Evolutionary conservation across 176 grass and related monocot species (phyloP), one percentile per base, ranked within the genome.

Genomic region (Pontederia paniculata): DNA sequence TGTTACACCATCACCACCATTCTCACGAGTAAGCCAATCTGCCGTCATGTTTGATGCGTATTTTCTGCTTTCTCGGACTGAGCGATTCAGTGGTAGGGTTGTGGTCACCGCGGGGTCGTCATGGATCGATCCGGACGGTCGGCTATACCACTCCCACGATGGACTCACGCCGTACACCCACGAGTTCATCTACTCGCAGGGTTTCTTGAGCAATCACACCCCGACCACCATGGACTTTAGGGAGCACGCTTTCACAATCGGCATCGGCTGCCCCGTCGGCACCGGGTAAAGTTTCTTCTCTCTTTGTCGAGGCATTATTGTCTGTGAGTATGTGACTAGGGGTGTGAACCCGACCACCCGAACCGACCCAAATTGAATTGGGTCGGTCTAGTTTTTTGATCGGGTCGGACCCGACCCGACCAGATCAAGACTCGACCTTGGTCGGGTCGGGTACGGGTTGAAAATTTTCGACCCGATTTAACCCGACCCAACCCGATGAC

Each of bases 101-200:
- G 57, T 1, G 22, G 51, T 46, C n/a, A 23, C 21, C 8, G 37
- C 56, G 12, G 58, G 71, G 13, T 56, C 73, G 1, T 81, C 86
- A 17, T 97, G 74, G 73, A 77, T 97, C 12, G 86, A 74, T 17
- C 76, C 76, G 63, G 91, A 97, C 23, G 91, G 86, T 2, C 76
- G 74, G 70, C 77, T 88, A 9, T 97, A 82, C 71, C 91, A 97
- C 70, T 87, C 91, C 2, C 91, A 97, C 66, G 91, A 97, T 42
- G 86, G 91, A 57, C 80, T 97, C 19, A 86, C 91, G 18, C 91
- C 91, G 49, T 86, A 97, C 70, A 90, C 86, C 15, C 91, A 97
- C 65, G 91, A 97, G 58, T 86, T 86, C 71, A 97, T 97, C 70
- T 97, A 90, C 65, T 97, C 86, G 47, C 83, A 82, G 12, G 91